These are phyloP conservation scores for Actinidia arguta DNA, from an alignment of 179 eudicot genomes.

Conservation along the genomic window DNA sequence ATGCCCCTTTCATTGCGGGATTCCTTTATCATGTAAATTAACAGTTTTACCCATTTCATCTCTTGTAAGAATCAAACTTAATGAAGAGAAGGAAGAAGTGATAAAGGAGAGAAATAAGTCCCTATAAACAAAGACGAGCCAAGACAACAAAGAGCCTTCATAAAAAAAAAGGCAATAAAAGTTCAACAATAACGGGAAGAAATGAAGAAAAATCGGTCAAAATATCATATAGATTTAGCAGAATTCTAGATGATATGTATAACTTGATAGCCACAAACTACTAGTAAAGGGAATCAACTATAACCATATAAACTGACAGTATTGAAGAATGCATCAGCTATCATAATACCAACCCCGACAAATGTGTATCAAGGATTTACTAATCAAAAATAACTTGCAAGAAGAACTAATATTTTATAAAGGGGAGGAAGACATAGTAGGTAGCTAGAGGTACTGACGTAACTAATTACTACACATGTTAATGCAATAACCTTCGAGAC, in stretches of 20 bases:
- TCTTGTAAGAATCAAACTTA: not conserved
- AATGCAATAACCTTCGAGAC: slow-evolving; percentile 77
- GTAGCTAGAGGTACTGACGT: not conserved
- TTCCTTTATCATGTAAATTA: not conserved
- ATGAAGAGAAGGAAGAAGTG: not conserved
- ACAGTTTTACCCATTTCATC: too few relatives aligned
- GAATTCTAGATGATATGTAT: not conserved
- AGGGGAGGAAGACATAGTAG: not conserved
- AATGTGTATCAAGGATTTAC: too few relatives aligned
- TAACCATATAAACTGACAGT: not conserved
- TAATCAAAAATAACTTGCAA: not conserved
- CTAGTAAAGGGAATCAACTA: not conserved
- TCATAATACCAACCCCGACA: not conserved
- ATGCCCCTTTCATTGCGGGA: not conserved
- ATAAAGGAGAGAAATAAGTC: not conserved
- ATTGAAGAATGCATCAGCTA: not conserved
- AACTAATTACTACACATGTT: not conserved
- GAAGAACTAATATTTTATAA: not conserved
- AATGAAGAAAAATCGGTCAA: not conserved
- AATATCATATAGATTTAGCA: not conserved
- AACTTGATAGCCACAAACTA: not conserved
- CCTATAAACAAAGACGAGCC: too few relatives aligned
- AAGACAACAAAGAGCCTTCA: too few relatives aligned
- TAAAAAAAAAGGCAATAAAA: too few relatives aligned
- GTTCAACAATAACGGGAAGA: not conserved